phyloP scores from a whole-genome alignment of 2,329 filamentous ascomycete genomes.

The Coniochaeta prunicola region DNA sequence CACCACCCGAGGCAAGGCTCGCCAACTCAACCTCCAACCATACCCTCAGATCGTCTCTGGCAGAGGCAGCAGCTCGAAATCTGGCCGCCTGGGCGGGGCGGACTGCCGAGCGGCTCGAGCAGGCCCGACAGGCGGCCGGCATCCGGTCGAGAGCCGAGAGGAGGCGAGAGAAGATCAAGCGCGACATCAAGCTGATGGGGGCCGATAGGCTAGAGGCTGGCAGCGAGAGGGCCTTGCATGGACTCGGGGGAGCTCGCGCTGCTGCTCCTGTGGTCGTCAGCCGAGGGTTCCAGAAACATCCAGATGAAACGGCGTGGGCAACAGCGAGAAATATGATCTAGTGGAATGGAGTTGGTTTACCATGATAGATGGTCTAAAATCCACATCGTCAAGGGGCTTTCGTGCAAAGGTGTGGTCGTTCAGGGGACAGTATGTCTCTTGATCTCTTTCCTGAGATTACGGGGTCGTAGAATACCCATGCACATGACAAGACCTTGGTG shows the following conservation, averaged over 20 bases:
- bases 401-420: no score
- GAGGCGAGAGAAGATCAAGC: slow-evolving; percentile 26
- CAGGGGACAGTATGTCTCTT: no score
- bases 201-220: background rate
- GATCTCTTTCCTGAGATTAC: no score
- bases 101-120: background rate
- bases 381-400: no score
- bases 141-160: slow-evolving; percentile 19
- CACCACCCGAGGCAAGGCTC: background rate
- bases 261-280: background rate
- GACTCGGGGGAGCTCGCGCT: background rate
- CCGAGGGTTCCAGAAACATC: background rate
- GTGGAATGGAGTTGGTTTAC: background rate
- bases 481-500: no score
- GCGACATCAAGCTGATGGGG: slow-evolving; percentile 22
- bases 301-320: background rate
- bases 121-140: background rate
- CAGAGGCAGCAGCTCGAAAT: background rate
- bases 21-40: background rate
- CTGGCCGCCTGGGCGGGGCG: background rate
- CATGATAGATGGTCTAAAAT: background rate
- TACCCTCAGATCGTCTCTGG: background rate
- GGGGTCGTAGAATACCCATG: no score
- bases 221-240: background rate
- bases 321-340: background rate